Evolutionary conservation across 805 yeast genomes (phyloP).

Genomic region (Komagataella kurtzmanii): DNA sequence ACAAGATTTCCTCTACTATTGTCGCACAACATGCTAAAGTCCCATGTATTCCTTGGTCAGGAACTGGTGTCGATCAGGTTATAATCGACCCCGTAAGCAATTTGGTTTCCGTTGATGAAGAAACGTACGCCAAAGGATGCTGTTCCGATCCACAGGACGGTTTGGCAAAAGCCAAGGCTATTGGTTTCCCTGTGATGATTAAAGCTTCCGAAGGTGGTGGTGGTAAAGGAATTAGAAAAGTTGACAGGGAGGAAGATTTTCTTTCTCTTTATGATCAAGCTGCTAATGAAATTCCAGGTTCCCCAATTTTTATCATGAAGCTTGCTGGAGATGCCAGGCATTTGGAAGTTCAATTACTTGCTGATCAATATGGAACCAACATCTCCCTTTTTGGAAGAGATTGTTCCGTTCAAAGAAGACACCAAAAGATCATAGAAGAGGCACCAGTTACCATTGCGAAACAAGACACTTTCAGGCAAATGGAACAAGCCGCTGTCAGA

Average conservation of each 20-base stretch:
- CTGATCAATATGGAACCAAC: conserved; percentile 97
- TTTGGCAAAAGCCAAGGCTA: conserved; percentile 63
- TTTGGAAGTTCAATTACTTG: conserved; percentile 92
- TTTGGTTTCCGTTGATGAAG: conserved; percentile 81
- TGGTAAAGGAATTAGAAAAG: conserved; percentile 99
- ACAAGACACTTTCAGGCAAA: conserved; percentile 67
- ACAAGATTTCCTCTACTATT: conserved; percentile 92
- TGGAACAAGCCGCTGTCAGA: conserved; percentile 98
- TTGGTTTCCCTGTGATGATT: conserved; percentile 98
- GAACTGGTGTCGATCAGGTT: conserved; percentile 90
- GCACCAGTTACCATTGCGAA: conserved; percentile 97
- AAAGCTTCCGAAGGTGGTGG: conserved; percentile 99
- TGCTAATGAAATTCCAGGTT: conserved; percentile 95
- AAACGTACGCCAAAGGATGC: conserved; percentile 79
- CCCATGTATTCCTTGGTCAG: conserved; percentile 99
- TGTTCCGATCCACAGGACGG: conserved; percentile 83
- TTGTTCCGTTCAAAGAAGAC: conserved; percentile 99
- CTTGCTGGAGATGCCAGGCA: conserved; percentile 97
- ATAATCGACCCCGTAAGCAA: conserved; percentile 51
- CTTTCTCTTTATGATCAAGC: conserved; percentile 77
- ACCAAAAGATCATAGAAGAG: conserved; percentile 97
- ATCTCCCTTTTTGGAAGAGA: conserved; percentile 97
- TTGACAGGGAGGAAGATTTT: conserved; percentile 73
- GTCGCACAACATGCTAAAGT: conserved; percentile 98
- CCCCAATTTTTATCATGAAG: conserved; percentile 96